Evolutionary conservation across 495 filamentous ascomycete genomes (phyloP), one percentile per base, ranked within the genome.

Genomic region (Recurvomyces mirabilis): DNA sequence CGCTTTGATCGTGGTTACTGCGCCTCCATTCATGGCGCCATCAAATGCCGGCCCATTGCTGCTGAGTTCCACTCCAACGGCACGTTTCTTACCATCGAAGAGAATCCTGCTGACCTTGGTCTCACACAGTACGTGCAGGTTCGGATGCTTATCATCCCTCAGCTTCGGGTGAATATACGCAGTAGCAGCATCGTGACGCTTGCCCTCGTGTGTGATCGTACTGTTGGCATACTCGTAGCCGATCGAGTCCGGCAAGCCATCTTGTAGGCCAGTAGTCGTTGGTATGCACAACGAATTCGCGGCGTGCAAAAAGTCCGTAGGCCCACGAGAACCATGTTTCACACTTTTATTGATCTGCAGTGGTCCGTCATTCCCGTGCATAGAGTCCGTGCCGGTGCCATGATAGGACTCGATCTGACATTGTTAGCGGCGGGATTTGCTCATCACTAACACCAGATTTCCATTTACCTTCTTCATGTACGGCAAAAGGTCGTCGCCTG

Each of bases 401-500:
- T 70, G 61, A 47, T 67, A 72, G 0, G 65, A 69, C 51, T 77
- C 72, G 29, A 53, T 26, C 49, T 55, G 44, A 3, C 2, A 29
- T n/a, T n/a, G n/a, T n/a, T n/a, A n/a, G n/a, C n/a, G n/a, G n/a
- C n/a, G n/a, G n/a, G n/a, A n/a, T n/a, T n/a, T n/a, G n/a, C n/a
- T n/a, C n/a, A n/a, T n/a, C n/a, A n/a, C n/a, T n/a, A n/a, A n/a
- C n/a, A n/a, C n/a, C n/a, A n/a, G n/a, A n/a, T n/a, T n/a, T n/a
- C n/a, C n/a, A n/a, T 21, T 9, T 55, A 71, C 71, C 66, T 76
- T 75, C 35, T 64, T 69, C 17, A 74, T 31, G 31, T 61, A 66
- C 10, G 72, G 74, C 44, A 70, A 31, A 51, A 77, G 45, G 4
- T 72, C 69, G 9, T 72, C 61, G 4, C 59, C 59, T 2, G 56